These are phyloP conservation scores for Xylaria curta DNA, from an alignment of 495 filamentous ascomycete genomes.

Conservation along the genomic window DNA sequence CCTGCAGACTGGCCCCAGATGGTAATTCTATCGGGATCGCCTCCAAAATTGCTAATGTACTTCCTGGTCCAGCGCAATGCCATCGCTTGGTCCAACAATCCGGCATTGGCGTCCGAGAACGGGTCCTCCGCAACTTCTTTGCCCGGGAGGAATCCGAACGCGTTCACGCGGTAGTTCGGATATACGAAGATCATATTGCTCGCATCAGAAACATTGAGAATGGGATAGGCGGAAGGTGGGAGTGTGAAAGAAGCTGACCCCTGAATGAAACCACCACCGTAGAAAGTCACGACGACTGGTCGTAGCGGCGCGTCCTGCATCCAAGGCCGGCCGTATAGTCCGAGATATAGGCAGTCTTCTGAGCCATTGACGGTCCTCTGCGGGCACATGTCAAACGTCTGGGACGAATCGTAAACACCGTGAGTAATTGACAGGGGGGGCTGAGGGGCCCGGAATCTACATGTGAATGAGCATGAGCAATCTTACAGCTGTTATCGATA, in stretches of 20 bases:
- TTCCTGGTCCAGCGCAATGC: slow-evolving; percentile 60
- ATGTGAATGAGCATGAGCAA: neutral
- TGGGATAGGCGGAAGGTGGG: slow-evolving; percentile 62
- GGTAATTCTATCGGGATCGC: slow-evolving; percentile 43
- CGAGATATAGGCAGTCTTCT: slow-evolving; percentile 68
- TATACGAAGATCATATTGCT: slow-evolving; percentile 62
- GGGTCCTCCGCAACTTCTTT: slow-evolving; percentile 54
- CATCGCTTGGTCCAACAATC: slow-evolving; percentile 55
- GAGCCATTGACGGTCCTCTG: slow-evolving; percentile 64
- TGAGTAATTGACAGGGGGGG: slow-evolving; percentile 53
- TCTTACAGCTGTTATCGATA: neutral
- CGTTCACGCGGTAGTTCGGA: slow-evolving; percentile 63
- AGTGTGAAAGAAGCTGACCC: slow-evolving; percentile 60
- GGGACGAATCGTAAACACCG: slow-evolving; percentile 62
- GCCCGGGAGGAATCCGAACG: slow-evolving; percentile 65
- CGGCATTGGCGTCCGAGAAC: slow-evolving; percentile 58
- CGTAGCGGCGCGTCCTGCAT: slow-evolving; percentile 43
- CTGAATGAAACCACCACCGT: slow-evolving; percentile 68
- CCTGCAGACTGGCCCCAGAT: slow-evolving; percentile 57
- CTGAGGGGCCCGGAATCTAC: slow-evolving; percentile 59
- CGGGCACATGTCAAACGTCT: slow-evolving; percentile 63
- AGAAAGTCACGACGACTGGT: slow-evolving; percentile 66
- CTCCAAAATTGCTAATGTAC: slow-evolving; percentile 59
- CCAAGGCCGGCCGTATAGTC: slow-evolving; percentile 63
- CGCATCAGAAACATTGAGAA: slow-evolving; percentile 54